Base-by-base conservation (phyloP, 768 basidiomycete species). In the Hortiboletus campestris region DNA sequence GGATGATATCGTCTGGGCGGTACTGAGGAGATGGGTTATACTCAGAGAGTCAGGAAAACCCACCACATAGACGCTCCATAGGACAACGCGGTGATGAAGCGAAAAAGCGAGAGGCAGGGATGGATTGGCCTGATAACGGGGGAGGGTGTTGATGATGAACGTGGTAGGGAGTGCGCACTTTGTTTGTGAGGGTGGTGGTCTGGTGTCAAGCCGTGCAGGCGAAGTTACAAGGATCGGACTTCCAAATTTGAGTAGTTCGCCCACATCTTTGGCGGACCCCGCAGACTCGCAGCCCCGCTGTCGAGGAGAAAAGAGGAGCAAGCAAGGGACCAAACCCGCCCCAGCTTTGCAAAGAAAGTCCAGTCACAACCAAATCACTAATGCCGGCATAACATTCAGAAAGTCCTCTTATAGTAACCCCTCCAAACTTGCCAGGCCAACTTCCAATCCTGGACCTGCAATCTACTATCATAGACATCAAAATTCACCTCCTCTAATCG, bases 371-470 rank as follows among this genome's bases (percentile, higher is more conserved):
- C 20, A 55, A 59, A 66, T 61, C 53, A 49, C 56, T 28, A 68
- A 69, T 71, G 71, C 69, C 69, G 70, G 69, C 70, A 71, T 69
- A 42, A 38, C 43, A 19, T 62, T 72, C 59, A 72, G 49, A 72
- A 72, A 59, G 51, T 56, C 70, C 76, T 69, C 59, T 72, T 76
- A 70, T 78, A 76, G 72, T 80, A 78, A 60, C 77, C 71, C 47
- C 77, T 72, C 82, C 82, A 84, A 35, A 92, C 81, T 65, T 80
- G 78, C 84, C 84, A 89, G 49, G 92, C 82, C 63, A 93, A 72
- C 75, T 81, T 82, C 85, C 92, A 92, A 68, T 88, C 86, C 70
- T 83, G 78, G 63, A 74, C 54, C 72, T 84, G 86, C 64, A 92
- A 62, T 61, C 76, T 74, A 25, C 83, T 75, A 58, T 85, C 74